Conservation (phyloP, 441 rosid genomes). For the Euphorbia corollata region DNA sequence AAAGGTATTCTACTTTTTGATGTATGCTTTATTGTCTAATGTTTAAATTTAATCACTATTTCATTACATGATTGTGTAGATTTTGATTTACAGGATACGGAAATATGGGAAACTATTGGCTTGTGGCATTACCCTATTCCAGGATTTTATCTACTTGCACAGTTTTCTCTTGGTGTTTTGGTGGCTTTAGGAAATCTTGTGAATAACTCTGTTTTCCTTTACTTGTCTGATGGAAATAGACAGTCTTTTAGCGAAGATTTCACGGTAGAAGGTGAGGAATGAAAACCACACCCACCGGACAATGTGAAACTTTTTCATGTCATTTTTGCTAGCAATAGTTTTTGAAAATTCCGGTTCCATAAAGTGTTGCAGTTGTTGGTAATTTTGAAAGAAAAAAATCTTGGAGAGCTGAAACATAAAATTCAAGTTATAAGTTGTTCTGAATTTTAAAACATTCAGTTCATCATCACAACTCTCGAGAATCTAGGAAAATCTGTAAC, state of each 20-base stretch:
- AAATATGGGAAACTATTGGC: constrained; percentile 94
- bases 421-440: background rate
- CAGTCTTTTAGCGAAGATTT: constrained; percentile 42
- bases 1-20: constrained; percentile 49
- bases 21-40: background rate
- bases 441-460: background rate
- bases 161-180: constrained; percentile 89
- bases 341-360: background rate
- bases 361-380: background rate
- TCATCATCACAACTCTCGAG: background rate
- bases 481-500: background rate
- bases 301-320: background rate
- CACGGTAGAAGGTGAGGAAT: constrained; percentile 54
- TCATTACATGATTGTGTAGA: constrained; percentile 15
- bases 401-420: background rate
- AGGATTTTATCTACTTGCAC: constrained; percentile 92
- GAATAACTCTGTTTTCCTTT: constrained; percentile 85
- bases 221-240: constrained; percentile 64
- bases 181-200: constrained; percentile 96
- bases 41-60: background rate
- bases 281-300: background rate
- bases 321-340: background rate
- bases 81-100: constrained; percentile 66
- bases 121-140: constrained; percentile 98
- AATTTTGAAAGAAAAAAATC: background rate